Conservation (phyloP, 192 early-diverging fungal species). For the Backusella tuberculispora region DNA sequence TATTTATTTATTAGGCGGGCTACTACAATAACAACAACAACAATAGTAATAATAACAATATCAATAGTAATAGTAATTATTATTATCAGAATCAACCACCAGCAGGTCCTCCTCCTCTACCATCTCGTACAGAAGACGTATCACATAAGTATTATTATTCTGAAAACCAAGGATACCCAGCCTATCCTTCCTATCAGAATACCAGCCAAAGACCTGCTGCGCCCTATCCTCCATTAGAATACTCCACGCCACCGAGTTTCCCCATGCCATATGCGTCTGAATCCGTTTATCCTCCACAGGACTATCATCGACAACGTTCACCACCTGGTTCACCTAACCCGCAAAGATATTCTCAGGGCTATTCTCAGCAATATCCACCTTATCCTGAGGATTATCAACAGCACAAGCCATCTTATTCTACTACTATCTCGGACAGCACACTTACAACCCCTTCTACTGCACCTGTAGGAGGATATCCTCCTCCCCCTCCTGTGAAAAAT, state of each 20-base stretch:
- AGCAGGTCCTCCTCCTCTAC: constrained; percentile 10
- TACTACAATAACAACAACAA: background rate
- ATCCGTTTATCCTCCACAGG: constrained; percentile 1
- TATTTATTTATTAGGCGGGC: background rate
- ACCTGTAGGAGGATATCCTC: background rate
- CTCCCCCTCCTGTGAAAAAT: background rate
- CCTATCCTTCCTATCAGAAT: background rate
- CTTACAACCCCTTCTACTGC: background rate
- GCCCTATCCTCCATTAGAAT: constrained; percentile 4
- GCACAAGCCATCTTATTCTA: background rate
- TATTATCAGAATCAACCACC: constrained; percentile 8
- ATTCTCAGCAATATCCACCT: constrained; percentile 9
- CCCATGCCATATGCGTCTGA: constrained; percentile 2
- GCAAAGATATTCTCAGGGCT: background rate
- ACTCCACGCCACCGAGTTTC: constrained; percentile 2
- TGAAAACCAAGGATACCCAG: constrained; percentile 5
- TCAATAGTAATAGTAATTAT: background rate
- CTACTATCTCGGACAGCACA: background rate
- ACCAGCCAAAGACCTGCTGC: background rate
- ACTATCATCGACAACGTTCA: constrained; percentile 4
- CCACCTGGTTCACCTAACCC: constrained; percentile 18
- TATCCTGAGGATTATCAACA: constrained; percentile 1
- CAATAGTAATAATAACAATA: too few relatives aligned
- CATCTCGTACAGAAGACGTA: constrained; percentile 6
- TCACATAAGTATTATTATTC: constrained; percentile 8